These are phyloP conservation scores for Xylaria sp. DNA, from an alignment of 2,329 filamentous ascomycete species.

Conservation along the genomic window DNA sequence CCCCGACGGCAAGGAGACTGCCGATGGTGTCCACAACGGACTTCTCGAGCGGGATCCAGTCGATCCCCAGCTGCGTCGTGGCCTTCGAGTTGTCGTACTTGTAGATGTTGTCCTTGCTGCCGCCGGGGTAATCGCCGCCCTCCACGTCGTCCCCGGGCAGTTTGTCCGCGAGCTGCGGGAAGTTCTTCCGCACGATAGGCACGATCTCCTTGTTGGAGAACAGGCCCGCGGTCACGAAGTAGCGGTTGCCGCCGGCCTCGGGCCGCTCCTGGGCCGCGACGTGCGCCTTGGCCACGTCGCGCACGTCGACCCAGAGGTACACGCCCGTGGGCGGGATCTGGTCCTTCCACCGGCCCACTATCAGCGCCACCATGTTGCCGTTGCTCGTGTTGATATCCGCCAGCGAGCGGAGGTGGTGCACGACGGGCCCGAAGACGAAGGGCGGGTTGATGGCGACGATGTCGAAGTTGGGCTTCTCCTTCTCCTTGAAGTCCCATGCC, in stretches of 20 bases:
- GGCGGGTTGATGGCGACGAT: constrained; percentile 66
- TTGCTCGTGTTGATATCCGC: constrained; percentile 65
- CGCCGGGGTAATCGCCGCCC: constrained; percentile 57
- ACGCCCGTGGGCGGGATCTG: constrained; percentile 57
- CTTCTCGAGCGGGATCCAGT: constrained; percentile 72
- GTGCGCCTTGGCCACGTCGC: constrained; percentile 66
- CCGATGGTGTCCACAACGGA: constrained; percentile 71
- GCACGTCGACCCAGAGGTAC: constrained; percentile 65
- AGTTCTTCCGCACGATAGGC: constrained; percentile 57
- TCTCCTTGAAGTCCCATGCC: constrained; percentile 63
- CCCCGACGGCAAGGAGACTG: constrained; percentile 65
- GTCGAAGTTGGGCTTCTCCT: constrained; percentile 59
- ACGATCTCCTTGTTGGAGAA: constrained; percentile 61
- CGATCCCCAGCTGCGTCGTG: constrained; percentile 68
- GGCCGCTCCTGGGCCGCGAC: constrained; percentile 62
- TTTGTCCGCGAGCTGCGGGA: constrained; percentile 61
- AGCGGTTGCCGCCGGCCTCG: constrained; percentile 61
- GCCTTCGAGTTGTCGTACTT: constrained; percentile 69
- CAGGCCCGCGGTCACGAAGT: constrained; percentile 61
- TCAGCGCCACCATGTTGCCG: constrained; percentile 60
- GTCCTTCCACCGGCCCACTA: constrained; percentile 62
- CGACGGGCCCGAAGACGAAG: constrained; percentile 65
- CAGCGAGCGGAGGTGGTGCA: constrained; percentile 59
- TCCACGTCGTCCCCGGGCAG: constrained; percentile 58
- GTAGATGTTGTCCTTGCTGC: constrained; percentile 55